These are phyloP conservation scores for Fusarium sp. DNA, from an alignment of 2,329 filamentous ascomycete species.

Conservation along the genomic window DNA sequence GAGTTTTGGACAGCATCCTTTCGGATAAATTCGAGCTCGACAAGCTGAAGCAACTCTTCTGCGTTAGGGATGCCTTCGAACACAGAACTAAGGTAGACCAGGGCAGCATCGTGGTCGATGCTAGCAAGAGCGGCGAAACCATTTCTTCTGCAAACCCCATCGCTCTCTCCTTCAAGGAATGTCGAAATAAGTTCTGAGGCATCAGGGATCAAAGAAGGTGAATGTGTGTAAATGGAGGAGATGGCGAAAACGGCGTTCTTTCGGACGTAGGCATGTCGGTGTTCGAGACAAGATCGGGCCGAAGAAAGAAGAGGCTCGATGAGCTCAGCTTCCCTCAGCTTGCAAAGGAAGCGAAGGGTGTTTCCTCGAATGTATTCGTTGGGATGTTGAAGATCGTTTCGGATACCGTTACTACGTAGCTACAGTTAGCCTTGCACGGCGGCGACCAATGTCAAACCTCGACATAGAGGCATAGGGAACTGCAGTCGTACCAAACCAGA, in stretches of 20 bases:
- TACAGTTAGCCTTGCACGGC: slow-evolving; percentile 19
- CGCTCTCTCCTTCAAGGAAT: slow-evolving; percentile 91
- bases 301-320: slow-evolving; percentile 96
- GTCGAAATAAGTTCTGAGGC: slow-evolving; percentile 90
- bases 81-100: slow-evolving; percentile 86
- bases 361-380: slow-evolving; percentile 99
- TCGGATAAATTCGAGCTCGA: slow-evolving; percentile 95
- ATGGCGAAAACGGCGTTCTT: slow-evolving; percentile 98
- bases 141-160: slow-evolving; percentile 97
- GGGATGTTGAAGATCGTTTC: slow-evolving; percentile 95
- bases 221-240: slow-evolving; percentile 91
- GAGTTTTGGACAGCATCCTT: slow-evolving; percentile 96
- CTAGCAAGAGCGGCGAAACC: slow-evolving; percentile 91
- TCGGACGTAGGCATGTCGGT: slow-evolving; percentile 96
- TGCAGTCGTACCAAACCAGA: slow-evolving; percentile 80
- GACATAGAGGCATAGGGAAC: slow-evolving; percentile 2
- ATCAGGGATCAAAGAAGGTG: slow-evolving; percentile 91
- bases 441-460: neutral
- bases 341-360: slow-evolving; percentile 97
- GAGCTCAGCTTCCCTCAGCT: slow-evolving; percentile 93
- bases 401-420: slow-evolving; percentile 87
- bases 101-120: slow-evolving; percentile 92
- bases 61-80: slow-evolving; percentile 96
- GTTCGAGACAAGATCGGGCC: slow-evolving; percentile 90
- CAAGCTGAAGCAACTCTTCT: slow-evolving; percentile 91